A percentile compares a stretch with the other conserved stretches of the same genome.
Conservation (phyloP, 2,329 filamentous ascomycete genomes). For the Colletotrichum tabaci region DNA sequence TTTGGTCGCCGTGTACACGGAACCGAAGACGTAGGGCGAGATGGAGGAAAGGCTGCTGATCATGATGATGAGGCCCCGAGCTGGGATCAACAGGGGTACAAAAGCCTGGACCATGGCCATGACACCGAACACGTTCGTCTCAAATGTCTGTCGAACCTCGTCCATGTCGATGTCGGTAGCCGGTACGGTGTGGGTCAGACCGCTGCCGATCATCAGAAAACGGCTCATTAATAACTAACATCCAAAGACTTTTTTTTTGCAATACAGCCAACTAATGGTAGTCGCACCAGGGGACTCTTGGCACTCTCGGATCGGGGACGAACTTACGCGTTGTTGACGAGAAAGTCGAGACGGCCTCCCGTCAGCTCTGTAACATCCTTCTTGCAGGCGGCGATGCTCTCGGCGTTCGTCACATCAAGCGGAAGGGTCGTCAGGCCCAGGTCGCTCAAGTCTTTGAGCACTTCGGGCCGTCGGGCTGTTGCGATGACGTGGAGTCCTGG, state of each 20-base stretch:
- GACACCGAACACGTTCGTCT: slow-evolving; percentile 71
- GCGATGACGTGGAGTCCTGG: slow-evolving; percentile 70
- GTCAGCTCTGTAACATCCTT: slow-evolving; percentile 63
- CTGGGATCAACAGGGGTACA: slow-evolving; percentile 62
- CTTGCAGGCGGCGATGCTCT: slow-evolving; percentile 66
- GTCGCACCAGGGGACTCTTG: no score
- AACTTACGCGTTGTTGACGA: slow-evolving; percentile 72
- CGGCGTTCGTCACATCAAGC: slow-evolving; percentile 68
- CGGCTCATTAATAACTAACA: no score
- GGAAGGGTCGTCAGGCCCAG: slow-evolving; percentile 64
- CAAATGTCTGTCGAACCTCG: slow-evolving; percentile 68
- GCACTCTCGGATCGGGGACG: not conserved
- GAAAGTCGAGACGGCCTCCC: slow-evolving; percentile 68
- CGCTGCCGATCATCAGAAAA: slow-evolving; percentile 52
- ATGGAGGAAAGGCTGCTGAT: slow-evolving; percentile 67
- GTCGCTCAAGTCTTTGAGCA: slow-evolving; percentile 61
- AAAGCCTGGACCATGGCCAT: slow-evolving; percentile 71
- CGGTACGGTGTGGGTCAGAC: slow-evolving; percentile 66
- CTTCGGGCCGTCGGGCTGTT: slow-evolving; percentile 66
- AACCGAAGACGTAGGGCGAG: slow-evolving; percentile 67
- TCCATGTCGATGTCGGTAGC: slow-evolving; percentile 67
- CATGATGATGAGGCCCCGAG: slow-evolving; percentile 68
- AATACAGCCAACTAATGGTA: no score
- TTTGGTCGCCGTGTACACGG: slow-evolving; percentile 70
- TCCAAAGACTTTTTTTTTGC: not conserved